Evolutionary conservation across 2,329 filamentous ascomycete species (phyloP).

Genomic region (Beauveria sp.): DNA sequence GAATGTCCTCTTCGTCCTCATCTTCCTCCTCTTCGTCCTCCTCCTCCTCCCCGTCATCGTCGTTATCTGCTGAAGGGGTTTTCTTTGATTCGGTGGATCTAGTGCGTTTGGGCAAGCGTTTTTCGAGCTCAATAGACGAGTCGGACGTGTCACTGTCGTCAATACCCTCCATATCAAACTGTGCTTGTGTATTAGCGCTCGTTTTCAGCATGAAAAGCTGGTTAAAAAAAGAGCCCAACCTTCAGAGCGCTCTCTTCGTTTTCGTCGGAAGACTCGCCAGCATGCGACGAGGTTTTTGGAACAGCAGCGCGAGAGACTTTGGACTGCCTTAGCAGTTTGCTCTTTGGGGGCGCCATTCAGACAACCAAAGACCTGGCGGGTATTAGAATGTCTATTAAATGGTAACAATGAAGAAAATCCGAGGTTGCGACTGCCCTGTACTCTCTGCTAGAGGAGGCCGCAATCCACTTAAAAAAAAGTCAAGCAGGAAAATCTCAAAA

Average conservation of each 20-base stretch:
- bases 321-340: not conserved
- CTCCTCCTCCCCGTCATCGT: conserved; percentile 47
- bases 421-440: not conserved
- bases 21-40: conserved; percentile 52
- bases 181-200: not conserved
- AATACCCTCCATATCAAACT: conserved; percentile 48
- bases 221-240: not conserved
- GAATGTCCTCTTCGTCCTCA: conserved; percentile 70
- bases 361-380: not conserved
- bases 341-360: not conserved
- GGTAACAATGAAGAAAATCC: not conserved
- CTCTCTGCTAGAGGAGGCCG: not conserved
- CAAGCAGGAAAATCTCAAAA: conserved; percentile 6
- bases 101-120: conserved; percentile 31
- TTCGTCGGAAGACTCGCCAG: conserved; percentile 9
- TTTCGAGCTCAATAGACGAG: conserved; percentile 70
- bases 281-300: not conserved
- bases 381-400: too few species aligned
- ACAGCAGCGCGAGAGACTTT: not conserved
- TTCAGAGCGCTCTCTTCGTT: conserved; percentile 7
- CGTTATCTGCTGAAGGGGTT: conserved; percentile 32
- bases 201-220: not conserved
- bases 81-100: conserved; percentile 14
- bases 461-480: not conserved
- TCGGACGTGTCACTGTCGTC: conserved; percentile 58